These are phyloP conservation scores for Chrysoporthe austroafricana DNA, from an alignment of 2,329 filamentous ascomycete genomes.

Conservation along the genomic window DNA sequence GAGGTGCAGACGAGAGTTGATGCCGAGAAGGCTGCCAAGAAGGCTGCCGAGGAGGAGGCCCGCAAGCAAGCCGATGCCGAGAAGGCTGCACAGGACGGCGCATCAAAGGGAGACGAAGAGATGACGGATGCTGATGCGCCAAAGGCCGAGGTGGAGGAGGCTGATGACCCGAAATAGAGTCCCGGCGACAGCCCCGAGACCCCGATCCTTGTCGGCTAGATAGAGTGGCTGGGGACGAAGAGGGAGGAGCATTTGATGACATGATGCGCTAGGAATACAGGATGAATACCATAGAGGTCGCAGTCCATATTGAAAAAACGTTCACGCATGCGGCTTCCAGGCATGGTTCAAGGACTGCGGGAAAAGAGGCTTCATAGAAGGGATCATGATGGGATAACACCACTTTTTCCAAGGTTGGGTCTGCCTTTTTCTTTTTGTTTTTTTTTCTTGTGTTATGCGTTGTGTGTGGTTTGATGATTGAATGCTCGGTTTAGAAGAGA, in stretches of 20 bases:
- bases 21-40: conserved; percentile 77
- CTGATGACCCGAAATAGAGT: conserved; percentile 38
- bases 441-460: not conserved
- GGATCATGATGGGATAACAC: conserved; percentile 13
- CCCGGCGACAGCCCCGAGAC: not conserved
- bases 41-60: conserved; percentile 61
- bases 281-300: conserved; percentile 2
- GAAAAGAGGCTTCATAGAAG: conserved; percentile 17
- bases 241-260: not conserved
- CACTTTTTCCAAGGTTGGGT: not conserved
- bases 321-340: conserved; percentile 6
- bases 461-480: conserved; percentile 6
- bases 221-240: not conserved
- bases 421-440: not conserved
- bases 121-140: conserved; percentile 64
- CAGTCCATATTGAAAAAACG: not conserved
- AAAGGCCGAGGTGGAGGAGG: conserved; percentile 56
- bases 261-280: conserved; percentile 10
- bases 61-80: conserved; percentile 57
- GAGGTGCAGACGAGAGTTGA: conserved; percentile 77
- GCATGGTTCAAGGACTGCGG: conserved; percentile 7
- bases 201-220: conserved; percentile 4
- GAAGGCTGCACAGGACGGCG: conserved; percentile 49
- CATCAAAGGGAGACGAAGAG: conserved; percentile 56
- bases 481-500: conserved; percentile 19